These are phyloP conservation scores for Rubroboletus pulcherrimus DNA, from an alignment of 768 basidiomycete genomes.

Conservation along the genomic window DNA sequence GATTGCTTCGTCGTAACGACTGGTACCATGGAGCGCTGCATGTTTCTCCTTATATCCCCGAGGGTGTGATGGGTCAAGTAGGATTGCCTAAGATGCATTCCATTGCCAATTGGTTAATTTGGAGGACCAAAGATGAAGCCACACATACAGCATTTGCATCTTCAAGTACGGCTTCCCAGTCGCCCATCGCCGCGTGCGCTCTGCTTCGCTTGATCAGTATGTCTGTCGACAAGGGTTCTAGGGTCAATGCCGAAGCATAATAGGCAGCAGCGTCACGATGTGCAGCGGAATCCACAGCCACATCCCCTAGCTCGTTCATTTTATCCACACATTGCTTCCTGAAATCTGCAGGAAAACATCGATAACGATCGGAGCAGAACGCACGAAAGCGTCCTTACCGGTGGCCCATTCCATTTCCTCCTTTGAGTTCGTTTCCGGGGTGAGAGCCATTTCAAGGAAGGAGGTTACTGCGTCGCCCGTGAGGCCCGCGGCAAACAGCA, in stretches of 20 bases:
- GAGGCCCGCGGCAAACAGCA: slow-evolving; percentile 1
- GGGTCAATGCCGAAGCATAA: slow-evolving; percentile 6
- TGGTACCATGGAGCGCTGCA: slow-evolving; percentile 11
- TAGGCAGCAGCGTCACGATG: slow-evolving; percentile 5
- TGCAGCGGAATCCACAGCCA: slow-evolving; percentile 1
- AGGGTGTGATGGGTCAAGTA: slow-evolving; percentile 8
- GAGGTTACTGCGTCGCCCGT: neutral
- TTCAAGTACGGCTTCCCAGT: slow-evolving; percentile 2
- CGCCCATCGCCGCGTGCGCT: neutral
- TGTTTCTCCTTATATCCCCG: slow-evolving; percentile 10
- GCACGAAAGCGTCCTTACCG: neutral
- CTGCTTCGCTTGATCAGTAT: slow-evolving; percentile 13
- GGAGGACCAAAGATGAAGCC: neutral
- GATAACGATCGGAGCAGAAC: neutral
- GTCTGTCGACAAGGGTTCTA: neutral
- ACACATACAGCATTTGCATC: slow-evolving; percentile 14
- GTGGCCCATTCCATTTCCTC: slow-evolving; percentile 5
- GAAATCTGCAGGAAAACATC: slow-evolving; percentile 5
- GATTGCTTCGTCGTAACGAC: slow-evolving; percentile 18
- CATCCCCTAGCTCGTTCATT: slow-evolving; percentile 6
- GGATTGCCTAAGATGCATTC: slow-evolving; percentile 7
- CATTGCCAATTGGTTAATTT: neutral
- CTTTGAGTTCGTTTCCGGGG: neutral
- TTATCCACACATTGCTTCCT: slow-evolving; percentile 5
- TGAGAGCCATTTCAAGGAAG: neutral